Base-by-base conservation (phyloP, 78 protist species). In the Dictyostelium capitatum region DNA sequence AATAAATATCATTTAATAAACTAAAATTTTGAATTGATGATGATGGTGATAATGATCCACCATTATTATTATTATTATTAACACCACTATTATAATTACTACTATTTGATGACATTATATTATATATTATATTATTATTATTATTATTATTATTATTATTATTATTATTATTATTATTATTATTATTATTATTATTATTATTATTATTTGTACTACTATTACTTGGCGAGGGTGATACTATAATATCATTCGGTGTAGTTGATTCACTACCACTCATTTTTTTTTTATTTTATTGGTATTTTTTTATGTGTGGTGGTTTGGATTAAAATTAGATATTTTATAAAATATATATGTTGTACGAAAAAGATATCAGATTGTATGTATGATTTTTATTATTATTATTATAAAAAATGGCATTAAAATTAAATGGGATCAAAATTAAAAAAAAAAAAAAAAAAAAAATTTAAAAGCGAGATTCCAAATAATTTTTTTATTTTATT, bases 31-130 rank as follows among this genome's bases (percentile, higher is more conserved):
- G 64, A 32, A 54, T 46, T 4, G 72, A 30, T 78, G 83, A 54
- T 54, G 83, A 28, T 11, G 83, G 83, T 78, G 83, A 78, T 37
- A 78, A 32, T 46, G 83, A 78, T 32, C 83, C 83, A 51, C 56
- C 41, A 59, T 20, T 46, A 80, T 10, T 46, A 14, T 23, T 80
- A 56, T 67, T 79, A 37, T 37, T 41, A 59, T 75, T 50, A 50
- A 23, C 51, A 41, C 19, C 17, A 15, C 69, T 54, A 78, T 78
- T 78, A 17, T 48, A 30, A 25, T 14, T 14, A 51, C 56, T 51
- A 51, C n/a, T 14, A 14, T 23, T 30, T 65, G 73, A 23, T 30
- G 73, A 65, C 23, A 14, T n/a, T 19, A 14, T 56, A 20, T n/a
- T 20, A 20, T 20, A 20, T 11, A 8, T 65, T 30, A 14, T 65